Base-by-base conservation (phyloP, 1,284 basidiomycete species). In the Tremellales sp. region DNA sequence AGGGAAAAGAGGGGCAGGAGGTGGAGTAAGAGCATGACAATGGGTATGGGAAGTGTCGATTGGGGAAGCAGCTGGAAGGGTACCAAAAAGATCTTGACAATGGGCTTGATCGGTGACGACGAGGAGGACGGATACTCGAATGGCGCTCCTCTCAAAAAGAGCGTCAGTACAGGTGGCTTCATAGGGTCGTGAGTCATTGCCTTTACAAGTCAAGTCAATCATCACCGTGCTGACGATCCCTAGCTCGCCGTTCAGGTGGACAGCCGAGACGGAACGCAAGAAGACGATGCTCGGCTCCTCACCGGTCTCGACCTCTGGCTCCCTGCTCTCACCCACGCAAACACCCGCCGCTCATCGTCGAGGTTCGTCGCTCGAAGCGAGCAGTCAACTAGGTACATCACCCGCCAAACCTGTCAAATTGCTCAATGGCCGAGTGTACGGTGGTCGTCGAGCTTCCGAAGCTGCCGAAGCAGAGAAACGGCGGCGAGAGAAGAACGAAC, bases 341-440 rank as follows among this genome's bases (percentile, higher is more conserved):
- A 60, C 62, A 35, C 54, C 64, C 5, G 6, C 22, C 23, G 29
- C 40, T 1, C 63, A 65, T 39, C 56, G 65, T 6, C 56, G 64
- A 19, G 64, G 58, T 43, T 65, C 65, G 12, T 64, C 62, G 6
- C 36, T 62, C 41, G 64, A 64, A 24, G 46, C 51, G 15, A 29
- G 42, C 19, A 23, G 42, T 4, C 36, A 37, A 3, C 43, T 57
- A 19, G 42, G 52, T 8, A 35, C 56, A 8, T 64, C 62, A 5
- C 60, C 61, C 10, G 43, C 22, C 8, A 19, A 51, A 36, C 49
- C 61, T 2, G 68, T 71, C 31, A 58, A 56, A 47, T 69, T 75
- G 65, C 64, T 75, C 43, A 75, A 75, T 53, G 73, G 73, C 0
- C 54, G 73, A 17, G 68, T 75, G 3, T 75, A 75, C 47, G 73